phyloP scores from a whole-genome alignment of 225 moss, liverwort and hornwort genomes.

The Marchantia paleacea region DNA sequence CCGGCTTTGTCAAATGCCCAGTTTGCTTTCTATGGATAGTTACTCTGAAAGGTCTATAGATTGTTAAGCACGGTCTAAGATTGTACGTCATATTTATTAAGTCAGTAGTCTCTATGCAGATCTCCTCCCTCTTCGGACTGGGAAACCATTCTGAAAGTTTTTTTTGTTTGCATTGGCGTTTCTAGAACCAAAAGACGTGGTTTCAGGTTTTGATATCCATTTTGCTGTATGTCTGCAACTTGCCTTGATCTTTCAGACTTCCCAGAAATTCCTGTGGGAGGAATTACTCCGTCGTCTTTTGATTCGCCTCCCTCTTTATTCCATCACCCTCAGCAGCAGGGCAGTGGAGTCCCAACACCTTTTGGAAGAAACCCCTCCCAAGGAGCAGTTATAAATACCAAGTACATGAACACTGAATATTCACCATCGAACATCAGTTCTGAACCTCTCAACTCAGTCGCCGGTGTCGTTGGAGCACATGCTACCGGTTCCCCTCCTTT shows the following conservation, averaged over 20 bases:
- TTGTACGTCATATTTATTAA: neutral
- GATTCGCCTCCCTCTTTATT: slow-evolving; percentile 72
- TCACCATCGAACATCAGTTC: slow-evolving; percentile 38
- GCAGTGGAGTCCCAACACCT: slow-evolving; percentile 37
- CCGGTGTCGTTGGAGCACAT: slow-evolving; percentile 25
- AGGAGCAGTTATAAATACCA: slow-evolving; percentile 39
- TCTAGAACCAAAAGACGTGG: too few relatives aligned
- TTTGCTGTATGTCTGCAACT: slow-evolving; percentile 9
- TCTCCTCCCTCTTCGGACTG: neutral
- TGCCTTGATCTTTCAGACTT: slow-evolving; percentile 52
- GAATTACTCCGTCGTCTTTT: slow-evolving; percentile 66
- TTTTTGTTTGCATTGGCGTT: too few relatives aligned
- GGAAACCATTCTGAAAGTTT: neutral
- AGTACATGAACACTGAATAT: slow-evolving; percentile 43
- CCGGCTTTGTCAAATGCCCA: neutral
- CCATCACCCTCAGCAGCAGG: slow-evolving; percentile 49
- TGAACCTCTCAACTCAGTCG: slow-evolving; percentile 25
- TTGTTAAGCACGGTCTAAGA: neutral
- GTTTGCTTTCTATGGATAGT: neutral
- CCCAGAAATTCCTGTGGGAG: slow-evolving; percentile 44
- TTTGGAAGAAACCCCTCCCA: slow-evolving; percentile 38
- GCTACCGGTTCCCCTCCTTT: slow-evolving; percentile 53
- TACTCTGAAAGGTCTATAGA: neutral
- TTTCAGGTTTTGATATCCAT: neutral
- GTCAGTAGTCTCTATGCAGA: neutral